Base-by-base conservation (phyloP, 495 filamentous ascomycete genomes). In the Xylaria intraflava region DNA sequence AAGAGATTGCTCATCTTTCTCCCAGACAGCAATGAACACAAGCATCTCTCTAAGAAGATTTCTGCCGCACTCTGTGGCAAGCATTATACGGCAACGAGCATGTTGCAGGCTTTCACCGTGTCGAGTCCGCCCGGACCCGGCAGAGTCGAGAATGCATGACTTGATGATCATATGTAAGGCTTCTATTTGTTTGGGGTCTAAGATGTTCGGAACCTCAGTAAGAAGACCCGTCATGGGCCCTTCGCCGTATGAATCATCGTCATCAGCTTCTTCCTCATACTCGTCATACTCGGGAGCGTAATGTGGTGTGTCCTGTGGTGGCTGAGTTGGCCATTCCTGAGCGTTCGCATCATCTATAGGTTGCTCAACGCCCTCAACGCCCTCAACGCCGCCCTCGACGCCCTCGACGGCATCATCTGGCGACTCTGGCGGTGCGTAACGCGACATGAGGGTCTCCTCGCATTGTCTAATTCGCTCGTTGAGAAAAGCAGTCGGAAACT, bases 1-100 rank as follows among this genome's bases (percentile, higher is more conserved):
- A 11, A 93, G 77, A 57, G 92, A 88, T 38, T 90, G 85, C 60
- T 96, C 90, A 12, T 84, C 84, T 53, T 95, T 83, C 63, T 96
- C 90, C 91, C 91, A 96, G 12, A 93, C 90, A 12, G 91, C 91
- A 51, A 96, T 91, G 68, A 96, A 96, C 50, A 96, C 94, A 20
- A 96, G 75, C 46, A 96, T 81, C 61, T 96, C 90, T 40, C 90
- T 79, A 6, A 96, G 78, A 4, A 96, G 75, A 59, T 93, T 95
- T 38, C 88, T 82, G 14, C 91, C 91, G 52, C 86, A 88, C 52
- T 92, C 87, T 50, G 90, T 82, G 0, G 89, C 88, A 49, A 96
- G 73, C 31, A 96, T 78, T 51, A 95, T 88, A 57, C 94, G 87
- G 60, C 90, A 95, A 39, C 90, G 76, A 5, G 90, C 84, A 35